Conservation (phyloP, 2,329 filamentous ascomycete species). For the Incumbomyces lentus region DNA sequence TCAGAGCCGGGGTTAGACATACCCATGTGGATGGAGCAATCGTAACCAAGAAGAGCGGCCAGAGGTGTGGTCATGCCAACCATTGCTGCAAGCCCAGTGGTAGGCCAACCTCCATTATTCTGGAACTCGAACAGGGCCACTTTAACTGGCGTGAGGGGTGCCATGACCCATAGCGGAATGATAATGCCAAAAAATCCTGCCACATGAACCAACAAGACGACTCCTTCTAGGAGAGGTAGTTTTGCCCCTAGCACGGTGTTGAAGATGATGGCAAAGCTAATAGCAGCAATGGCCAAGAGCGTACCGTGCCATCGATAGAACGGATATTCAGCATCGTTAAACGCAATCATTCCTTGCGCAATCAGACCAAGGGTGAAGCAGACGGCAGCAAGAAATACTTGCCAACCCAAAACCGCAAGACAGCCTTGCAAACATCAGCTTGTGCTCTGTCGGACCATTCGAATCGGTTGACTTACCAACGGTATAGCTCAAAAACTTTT, state of each 20-base stretch:
- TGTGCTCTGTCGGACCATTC: constrained; percentile 25
- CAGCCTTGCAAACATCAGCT: constrained; percentile 24
- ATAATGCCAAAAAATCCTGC: constrained; percentile 32
- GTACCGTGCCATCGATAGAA: constrained; percentile 35
- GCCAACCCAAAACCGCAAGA: constrained; percentile 22
- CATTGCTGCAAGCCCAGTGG: constrained; percentile 29
- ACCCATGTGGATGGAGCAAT: constrained; percentile 35
- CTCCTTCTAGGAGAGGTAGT: constrained; percentile 29
- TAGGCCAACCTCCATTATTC: constrained; percentile 23
- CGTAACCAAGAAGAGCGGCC: constrained; percentile 30
- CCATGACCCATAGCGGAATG: constrained; percentile 33
- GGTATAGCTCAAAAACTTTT: constrained; percentile 15
- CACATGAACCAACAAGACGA: constrained; percentile 33
- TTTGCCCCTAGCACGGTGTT: constrained; percentile 31
- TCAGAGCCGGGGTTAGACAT: constrained; percentile 12
- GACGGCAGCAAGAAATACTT: constrained; percentile 12
- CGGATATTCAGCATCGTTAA: constrained; percentile 30
- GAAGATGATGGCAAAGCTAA: constrained; percentile 28
- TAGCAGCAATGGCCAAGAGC: constrained; percentile 31
- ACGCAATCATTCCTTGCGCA: constrained; percentile 34
- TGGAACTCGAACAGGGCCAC: constrained; percentile 21
- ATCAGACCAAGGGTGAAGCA: constrained; percentile 33
- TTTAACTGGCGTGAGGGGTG: constrained; percentile 27
- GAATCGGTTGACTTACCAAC: constrained; percentile 24
- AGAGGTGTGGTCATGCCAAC: constrained; percentile 31